Evolutionary conservation across 176 grass and related monocot species (phyloP).

Genomic region (Aegilops tauschii): DNA sequence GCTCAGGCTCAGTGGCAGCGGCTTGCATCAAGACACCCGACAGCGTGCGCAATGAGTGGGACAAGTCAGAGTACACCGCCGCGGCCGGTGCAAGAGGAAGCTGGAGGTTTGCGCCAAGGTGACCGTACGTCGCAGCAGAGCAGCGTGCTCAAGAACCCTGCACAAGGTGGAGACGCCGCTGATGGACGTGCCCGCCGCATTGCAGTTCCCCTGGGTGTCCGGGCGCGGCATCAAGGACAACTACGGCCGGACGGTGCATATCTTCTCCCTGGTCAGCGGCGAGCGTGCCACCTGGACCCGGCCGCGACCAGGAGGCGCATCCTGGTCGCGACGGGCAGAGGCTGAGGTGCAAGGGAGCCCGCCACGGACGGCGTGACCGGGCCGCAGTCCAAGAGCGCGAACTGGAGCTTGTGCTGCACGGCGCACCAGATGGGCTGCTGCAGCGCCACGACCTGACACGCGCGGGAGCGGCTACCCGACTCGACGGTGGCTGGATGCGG

Average conservation of each 20-base stretch:
- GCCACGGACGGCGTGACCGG: slow-evolving; percentile 47
- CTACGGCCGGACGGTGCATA: slow-evolving; percentile 43
- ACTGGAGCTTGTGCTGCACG: slow-evolving; percentile 52
- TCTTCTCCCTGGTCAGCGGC: slow-evolving; percentile 56
- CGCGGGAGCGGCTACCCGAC: no score
- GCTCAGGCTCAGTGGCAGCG: slow-evolving; percentile 23
- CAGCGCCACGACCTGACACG: neutral
- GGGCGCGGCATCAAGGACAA: slow-evolving; percentile 18
- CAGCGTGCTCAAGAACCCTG: slow-evolving; percentile 66
- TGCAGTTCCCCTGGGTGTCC: slow-evolving; percentile 65
- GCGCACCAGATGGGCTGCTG: slow-evolving; percentile 92
- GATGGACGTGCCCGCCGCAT: slow-evolving; percentile 32
- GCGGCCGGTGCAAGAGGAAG: neutral
- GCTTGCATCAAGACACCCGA: slow-evolving; percentile 75
- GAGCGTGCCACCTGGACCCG: slow-evolving; percentile 31
- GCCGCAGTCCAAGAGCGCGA: slow-evolving; percentile 29
- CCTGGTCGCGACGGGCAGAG: slow-evolving; percentile 39
- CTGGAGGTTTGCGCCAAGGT: slow-evolving; percentile 62
- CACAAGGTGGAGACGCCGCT: slow-evolving; percentile 69
- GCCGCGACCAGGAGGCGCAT: slow-evolving; percentile 23
- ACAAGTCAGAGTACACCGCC: slow-evolving; percentile 39
- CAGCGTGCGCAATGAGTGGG: slow-evolving; percentile 50
- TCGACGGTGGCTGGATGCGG: no score
- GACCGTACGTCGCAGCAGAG: slow-evolving; percentile 44
- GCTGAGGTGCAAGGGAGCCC: slow-evolving; percentile 40